phyloP scores from a whole-genome alignment of 2,329 filamentous ascomycete species.

The Aspergillus fructus region DNA sequence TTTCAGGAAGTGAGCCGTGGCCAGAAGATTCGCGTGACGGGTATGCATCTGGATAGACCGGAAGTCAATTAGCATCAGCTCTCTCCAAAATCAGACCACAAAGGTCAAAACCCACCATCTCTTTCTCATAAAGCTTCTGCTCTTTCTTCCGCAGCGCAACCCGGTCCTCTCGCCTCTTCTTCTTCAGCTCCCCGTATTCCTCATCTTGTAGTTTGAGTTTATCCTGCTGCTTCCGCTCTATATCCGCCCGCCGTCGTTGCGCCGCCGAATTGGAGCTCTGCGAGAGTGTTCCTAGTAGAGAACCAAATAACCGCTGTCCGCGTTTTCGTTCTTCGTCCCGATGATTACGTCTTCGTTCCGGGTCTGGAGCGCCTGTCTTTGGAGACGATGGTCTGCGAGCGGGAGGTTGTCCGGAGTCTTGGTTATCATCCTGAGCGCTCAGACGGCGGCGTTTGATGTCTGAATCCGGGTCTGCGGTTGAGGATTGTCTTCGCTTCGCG shows the following conservation, averaged over 20 bases:
- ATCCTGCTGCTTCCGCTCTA: slow-evolving; percentile 77
- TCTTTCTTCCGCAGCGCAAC: slow-evolving; percentile 62
- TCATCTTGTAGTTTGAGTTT: slow-evolving; percentile 74
- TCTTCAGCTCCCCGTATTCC: slow-evolving; percentile 68
- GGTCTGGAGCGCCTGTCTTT: slow-evolving; percentile 17
- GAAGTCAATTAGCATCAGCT: not conserved
- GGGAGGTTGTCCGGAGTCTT: slow-evolving; percentile 20
- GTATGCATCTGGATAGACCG: slow-evolving; percentile 62
- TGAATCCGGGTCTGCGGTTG: slow-evolving; percentile 47
- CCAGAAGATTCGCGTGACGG: slow-evolving; percentile 70
- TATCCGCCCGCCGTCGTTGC: slow-evolving; percentile 71
- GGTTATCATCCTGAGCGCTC: slow-evolving; percentile 33
- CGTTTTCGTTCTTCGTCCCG: slow-evolving; percentile 77
- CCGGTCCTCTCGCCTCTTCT: slow-evolving; percentile 64
- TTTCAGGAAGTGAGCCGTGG: slow-evolving; percentile 69
- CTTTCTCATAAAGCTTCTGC: slow-evolving; percentile 72
- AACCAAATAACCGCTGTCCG: slow-evolving; percentile 82
- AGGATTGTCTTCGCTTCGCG: slow-evolving; percentile 57
- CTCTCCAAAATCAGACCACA: no score
- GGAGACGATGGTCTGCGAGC: slow-evolving; percentile 26
- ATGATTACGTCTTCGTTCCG: slow-evolving; percentile 28
- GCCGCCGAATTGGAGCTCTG: slow-evolving; percentile 65
- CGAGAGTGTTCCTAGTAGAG: slow-evolving; percentile 73
- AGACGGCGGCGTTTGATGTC: slow-evolving; percentile 54
- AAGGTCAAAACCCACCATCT: slow-evolving; percentile 60